A percentile compares a stretch with the other conserved stretches of the same genome.
Evolutionary conservation across 2,329 filamentous ascomycete genomes (phyloP).

Genomic region (Leptographium lundbergii): DNA sequence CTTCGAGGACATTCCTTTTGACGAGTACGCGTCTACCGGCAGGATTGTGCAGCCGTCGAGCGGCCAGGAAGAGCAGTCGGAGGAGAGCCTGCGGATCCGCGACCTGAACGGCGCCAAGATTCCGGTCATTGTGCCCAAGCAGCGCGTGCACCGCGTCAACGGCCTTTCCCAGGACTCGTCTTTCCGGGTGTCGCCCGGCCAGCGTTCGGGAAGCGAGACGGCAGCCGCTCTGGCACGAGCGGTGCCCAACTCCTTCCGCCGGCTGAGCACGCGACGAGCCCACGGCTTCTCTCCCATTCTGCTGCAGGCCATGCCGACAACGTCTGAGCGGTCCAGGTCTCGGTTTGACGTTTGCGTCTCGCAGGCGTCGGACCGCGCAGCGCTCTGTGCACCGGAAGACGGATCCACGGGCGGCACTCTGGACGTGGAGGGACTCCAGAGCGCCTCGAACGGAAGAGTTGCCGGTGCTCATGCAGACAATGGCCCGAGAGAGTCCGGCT

Average conservation of each 20-base stretch:
- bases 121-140: conserved; percentile 18
- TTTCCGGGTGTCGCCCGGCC: neutral
- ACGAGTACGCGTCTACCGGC: conserved; percentile 16
- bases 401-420: neutral
- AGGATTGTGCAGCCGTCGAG: conserved; percentile 16
- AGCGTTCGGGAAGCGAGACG: conserved; percentile 1
- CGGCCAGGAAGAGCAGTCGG: conserved; percentile 1
- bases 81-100: conserved; percentile 9
- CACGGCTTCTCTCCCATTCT: conserved; percentile 6
- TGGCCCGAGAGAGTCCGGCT: conserved; percentile 3
- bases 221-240: neutral
- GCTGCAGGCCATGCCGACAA: neutral
- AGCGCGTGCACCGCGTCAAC: conserved; percentile 20
- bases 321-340: conserved; percentile 1
- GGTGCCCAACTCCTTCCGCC: conserved; percentile 9
- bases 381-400: neutral
- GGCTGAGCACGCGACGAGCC: neutral
- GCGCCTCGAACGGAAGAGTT: neutral
- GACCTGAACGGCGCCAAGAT: conserved; percentile 13
- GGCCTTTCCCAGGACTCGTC: conserved; percentile 16
- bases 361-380: neutral
- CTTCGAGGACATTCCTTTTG: conserved; percentile 6
- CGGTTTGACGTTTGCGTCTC: conserved; percentile 10
- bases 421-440: neutral
- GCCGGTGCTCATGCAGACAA: neutral